Base-by-base conservation (phyloP, 176 grass and related monocot species). In the Aegilops sharonensis region DNA sequence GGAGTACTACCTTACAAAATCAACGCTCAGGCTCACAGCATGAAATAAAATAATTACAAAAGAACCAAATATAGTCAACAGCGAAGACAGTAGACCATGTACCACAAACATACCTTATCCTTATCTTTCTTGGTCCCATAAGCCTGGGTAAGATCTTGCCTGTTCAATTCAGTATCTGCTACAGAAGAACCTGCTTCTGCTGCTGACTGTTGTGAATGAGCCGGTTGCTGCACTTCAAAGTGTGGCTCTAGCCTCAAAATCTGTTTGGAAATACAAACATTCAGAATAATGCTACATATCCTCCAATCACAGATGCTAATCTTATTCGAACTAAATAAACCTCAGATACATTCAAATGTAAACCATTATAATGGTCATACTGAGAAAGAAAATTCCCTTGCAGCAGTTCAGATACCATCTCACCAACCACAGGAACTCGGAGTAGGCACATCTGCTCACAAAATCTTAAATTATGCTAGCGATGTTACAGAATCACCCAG, bases 231-330 rank as follows among this genome's bases (percentile, higher is more conserved):
- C 71, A 42, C 70, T 63, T 52, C 67, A 35, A 93, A 43, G 52
- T 90, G 80, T 43, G 94, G 97, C 71, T 99, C 90, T 36, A 99
- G 80, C 89, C 97, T 99, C 17, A 99, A 73, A 84, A 99, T 91
- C 97, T 99, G 88, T 85, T 84, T 68, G 20, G 15, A 67, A 86
- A 83, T 79, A 78, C 37, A 89, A 83, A 64, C 24, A 24, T 35
- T 37, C 34, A 85, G 32, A 74, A 72, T 6, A 66, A 43, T 3
- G 23, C 29, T 63, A 82, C 18, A 77, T 30, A 18, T 13, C 15
- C 25, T 30, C 70, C 15, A 39, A 56, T 34, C 15, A 77, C 74
- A 32, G 20, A 82, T 12, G 64, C 42, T 37, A 47, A 83, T 20
- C 9, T 37, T 37, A 64, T 71, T 14, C 21, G 27, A 36, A 42